Base-by-base conservation (phyloP, 495 filamentous ascomycete species). In the Aspergillus nidulans region DNA sequence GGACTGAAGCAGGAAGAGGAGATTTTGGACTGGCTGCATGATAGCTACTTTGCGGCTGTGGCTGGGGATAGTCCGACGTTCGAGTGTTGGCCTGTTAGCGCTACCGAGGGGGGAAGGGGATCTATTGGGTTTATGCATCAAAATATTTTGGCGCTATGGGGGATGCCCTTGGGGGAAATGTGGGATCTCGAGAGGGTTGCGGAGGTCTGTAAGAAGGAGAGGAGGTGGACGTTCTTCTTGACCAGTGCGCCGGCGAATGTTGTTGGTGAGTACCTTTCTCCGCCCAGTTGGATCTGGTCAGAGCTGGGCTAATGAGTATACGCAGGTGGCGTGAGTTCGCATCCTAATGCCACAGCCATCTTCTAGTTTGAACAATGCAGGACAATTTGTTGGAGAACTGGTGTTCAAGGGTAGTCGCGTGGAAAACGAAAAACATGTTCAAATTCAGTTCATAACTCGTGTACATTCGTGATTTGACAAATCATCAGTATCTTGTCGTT, bases 151-250 rank as follows among this genome's bases (percentile, higher is more conserved):
- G 79, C 82, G 32, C 65, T 84, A 56, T 90, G 87, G 77, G 88
- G 79, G 0, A 76, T 76, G 62, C 81, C 81, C 15, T 58, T 85
- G 48, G 81, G 81, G 7, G 81, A 85, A 68, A 82, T 85, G 77
- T 73, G 80, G 59, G 80, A 84, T 74, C 65, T 84, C 53, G 81
- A 85, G 58, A 64, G 51, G 13, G 49, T 85, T 47, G 71, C 75
- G 12, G 45, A 54, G 58, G 71, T 63, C 36, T 83, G 81, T 66
- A 55, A 73, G 42, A 69, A 76, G 64, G 48, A 70, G 46, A 78
- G 79, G 15, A 76, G 77, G 61, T 90, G 86, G 79, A 80, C 74
- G 25, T 89, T 90, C 63, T 80, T 91, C 58, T 67, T 90, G 47
- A 85, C 83, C 1, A 85, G 81, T 65, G 75, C 71, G 25, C 83